Conservation (phyloP, 129 eudicot genomes). For the Lonicera japonica region DNA sequence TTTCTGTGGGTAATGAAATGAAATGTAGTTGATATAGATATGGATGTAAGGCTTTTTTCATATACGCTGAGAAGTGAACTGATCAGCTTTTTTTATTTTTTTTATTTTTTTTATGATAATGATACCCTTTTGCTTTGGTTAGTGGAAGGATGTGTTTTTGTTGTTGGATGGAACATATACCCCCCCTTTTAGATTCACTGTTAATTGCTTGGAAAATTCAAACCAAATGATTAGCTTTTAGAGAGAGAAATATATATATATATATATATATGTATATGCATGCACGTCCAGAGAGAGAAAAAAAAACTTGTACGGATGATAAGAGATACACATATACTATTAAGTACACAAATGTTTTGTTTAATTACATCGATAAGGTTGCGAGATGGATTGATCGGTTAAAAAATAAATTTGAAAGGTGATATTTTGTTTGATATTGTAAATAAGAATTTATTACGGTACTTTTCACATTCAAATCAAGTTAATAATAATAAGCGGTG, state of each 20-base stretch:
- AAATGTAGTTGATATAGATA: conserved; percentile 3
- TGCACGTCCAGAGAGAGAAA: too few relatives aligned
- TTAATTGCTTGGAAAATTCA: conserved; percentile 4
- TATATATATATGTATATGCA: not conserved
- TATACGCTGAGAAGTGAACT: conserved; percentile 26
- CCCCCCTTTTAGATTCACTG: conserved; percentile 21
- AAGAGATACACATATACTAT: not conserved
- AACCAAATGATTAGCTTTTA: conserved; percentile 20
- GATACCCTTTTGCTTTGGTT: conserved; percentile 37
- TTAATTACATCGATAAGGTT: too few relatives aligned
- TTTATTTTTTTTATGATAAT: conserved; percentile 26
- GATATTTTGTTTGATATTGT: too few relatives aligned
- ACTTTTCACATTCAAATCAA: too few relatives aligned
- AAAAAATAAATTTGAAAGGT: too few relatives aligned
- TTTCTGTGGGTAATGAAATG: too few relatives aligned
- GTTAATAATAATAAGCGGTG: too few relatives aligned
- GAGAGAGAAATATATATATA: not conserved
- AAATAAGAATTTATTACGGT: too few relatives aligned
- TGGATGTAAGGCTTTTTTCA: conserved; percentile 25
- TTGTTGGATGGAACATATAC: conserved; percentile 39
- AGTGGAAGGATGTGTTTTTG: conserved; percentile 36
- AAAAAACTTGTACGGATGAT: not conserved
- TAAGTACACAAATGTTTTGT: too few relatives aligned
- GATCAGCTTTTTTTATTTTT: conserved; percentile 20
- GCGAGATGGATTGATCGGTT: too few relatives aligned